Evolutionary conservation across 1,284 basidiomycete species (phyloP).

Genomic region (Rhizoctonia solani): DNA sequence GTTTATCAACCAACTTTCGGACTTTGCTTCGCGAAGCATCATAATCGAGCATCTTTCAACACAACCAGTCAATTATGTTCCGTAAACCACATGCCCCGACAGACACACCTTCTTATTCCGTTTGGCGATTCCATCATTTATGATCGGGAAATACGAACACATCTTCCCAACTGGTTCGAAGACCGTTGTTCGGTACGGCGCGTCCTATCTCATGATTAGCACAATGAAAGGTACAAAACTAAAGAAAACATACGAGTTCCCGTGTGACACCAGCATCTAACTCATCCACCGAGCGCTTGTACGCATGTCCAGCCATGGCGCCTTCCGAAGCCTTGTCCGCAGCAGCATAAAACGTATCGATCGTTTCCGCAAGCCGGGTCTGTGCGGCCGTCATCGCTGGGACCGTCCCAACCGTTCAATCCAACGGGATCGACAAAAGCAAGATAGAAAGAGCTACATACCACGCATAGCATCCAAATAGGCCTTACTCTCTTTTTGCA

Average conservation of each 20-base stretch:
- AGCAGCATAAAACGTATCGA: slow-evolving; percentile 91
- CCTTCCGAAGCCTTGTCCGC: slow-evolving; percentile 84
- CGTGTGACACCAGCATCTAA: slow-evolving; percentile 83
- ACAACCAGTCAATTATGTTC: not conserved
- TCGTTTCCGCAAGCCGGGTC: slow-evolving; percentile 90
- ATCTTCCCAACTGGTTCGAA: slow-evolving; percentile 96
- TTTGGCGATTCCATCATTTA: slow-evolving; percentile 94
- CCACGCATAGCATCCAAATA: slow-evolving; percentile 95
- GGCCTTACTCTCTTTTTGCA: slow-evolving; percentile 95
- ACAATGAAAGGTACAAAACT: not conserved
- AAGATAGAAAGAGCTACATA: slow-evolving; percentile 47
- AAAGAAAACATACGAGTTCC: slow-evolving; percentile 68
- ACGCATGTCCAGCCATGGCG: slow-evolving; percentile 96
- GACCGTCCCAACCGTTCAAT: slow-evolving; percentile 37
- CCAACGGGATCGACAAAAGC: slow-evolving; percentile 2
- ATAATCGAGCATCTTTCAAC: slow-evolving; percentile 84
- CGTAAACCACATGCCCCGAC: slow-evolving; percentile 11
- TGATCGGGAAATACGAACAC: slow-evolving; percentile 90
- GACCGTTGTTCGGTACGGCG: slow-evolving; percentile 91
- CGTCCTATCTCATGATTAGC: slow-evolving; percentile 62
- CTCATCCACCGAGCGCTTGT: slow-evolving; percentile 94
- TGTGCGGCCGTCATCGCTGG: slow-evolving; percentile 95
- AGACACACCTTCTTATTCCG: slow-evolving; percentile 94
- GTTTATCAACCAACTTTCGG: slow-evolving; percentile 91
- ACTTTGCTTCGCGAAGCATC: slow-evolving; percentile 88